Conservation (phyloP, 2,329 filamentous ascomycete genomes). For the Cytospora schulzeri region DNA sequence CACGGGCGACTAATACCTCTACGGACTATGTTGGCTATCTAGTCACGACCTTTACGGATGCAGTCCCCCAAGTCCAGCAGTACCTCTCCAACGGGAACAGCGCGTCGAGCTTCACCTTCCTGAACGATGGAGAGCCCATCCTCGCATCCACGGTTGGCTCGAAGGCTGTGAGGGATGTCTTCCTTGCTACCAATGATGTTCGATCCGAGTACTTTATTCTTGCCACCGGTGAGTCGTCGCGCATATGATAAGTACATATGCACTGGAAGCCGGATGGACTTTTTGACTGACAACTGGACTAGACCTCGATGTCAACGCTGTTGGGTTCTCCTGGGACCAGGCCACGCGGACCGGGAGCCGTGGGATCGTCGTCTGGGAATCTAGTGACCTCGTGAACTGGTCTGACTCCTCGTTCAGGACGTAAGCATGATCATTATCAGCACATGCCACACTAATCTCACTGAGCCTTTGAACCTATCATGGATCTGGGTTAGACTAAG, state of each 20-base stretch:
- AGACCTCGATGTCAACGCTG: conserved; percentile 41
- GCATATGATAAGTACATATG: neutral
- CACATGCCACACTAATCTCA: neutral
- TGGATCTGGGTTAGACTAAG: neutral
- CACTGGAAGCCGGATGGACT: too few species aligned
- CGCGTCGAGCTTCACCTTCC: conserved; percentile 37
- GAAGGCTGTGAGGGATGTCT: conserved; percentile 40
- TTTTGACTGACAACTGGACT: neutral
- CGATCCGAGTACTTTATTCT: conserved; percentile 40
- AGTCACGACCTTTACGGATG: conserved; percentile 41
- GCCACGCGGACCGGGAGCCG: conserved; percentile 41
- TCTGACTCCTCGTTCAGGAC: conserved; percentile 33
- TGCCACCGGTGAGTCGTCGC: conserved; percentile 32
- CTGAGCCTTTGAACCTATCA: too few species aligned
- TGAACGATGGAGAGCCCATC: conserved; percentile 38
- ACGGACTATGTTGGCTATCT: conserved; percentile 39
- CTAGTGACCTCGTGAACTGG: conserved; percentile 40
- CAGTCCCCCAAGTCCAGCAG: conserved; percentile 37
- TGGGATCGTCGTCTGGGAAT: conserved; percentile 42
- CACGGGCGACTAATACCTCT: conserved; percentile 9
- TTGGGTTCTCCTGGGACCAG: conserved; percentile 40
- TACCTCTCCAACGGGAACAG: conserved; percentile 39
- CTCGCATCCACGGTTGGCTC: conserved; percentile 39
- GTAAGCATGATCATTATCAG: conserved; percentile 22
- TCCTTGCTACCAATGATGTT: conserved; percentile 38